These are phyloP conservation scores for Rhodotorula sp. DNA, from an alignment of 1,284 basidiomycete species.

Conservation along the genomic window DNA sequence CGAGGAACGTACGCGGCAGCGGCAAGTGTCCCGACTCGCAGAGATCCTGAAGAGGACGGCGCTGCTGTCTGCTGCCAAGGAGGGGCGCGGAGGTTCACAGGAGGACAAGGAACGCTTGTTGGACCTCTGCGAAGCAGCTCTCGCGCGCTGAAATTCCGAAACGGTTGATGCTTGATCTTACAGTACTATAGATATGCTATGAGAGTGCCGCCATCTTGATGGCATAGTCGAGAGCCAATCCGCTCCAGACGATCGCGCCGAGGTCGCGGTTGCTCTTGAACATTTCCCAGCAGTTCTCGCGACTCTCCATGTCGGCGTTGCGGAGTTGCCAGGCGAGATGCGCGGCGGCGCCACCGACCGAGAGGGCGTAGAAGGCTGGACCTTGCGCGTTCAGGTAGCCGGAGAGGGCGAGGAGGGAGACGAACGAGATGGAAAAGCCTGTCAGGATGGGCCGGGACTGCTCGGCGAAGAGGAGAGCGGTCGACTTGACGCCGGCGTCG, in stretches of 20 bases:
- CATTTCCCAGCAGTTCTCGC: slow-evolving; percentile 86
- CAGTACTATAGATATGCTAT: not conserved
- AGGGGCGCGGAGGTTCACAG: not conserved
- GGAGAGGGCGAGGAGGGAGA: slow-evolving; percentile 73
- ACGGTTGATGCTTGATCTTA: not conserved
- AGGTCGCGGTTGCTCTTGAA: slow-evolving; percentile 87
- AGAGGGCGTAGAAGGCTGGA: slow-evolving; percentile 71
- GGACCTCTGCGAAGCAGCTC: slow-evolving; percentile 12
- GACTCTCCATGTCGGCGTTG: slow-evolving; percentile 64
- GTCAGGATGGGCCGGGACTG: slow-evolving; percentile 74
- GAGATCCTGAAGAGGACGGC: not conserved
- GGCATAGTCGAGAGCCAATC: slow-evolving; percentile 74
- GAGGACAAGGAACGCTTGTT: slow-evolving; percentile 4
- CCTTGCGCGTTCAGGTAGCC: slow-evolving; percentile 76
- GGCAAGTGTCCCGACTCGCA: slow-evolving; percentile 15
- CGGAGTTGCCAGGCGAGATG: slow-evolving; percentile 83
- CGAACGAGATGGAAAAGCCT: slow-evolving; percentile 69
- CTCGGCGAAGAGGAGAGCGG: slow-evolving; percentile 83
- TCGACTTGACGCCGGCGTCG: slow-evolving; percentile 85
- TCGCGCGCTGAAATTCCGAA: not conserved
- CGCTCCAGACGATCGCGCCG: slow-evolving; percentile 85
- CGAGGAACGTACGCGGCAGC: slow-evolving; percentile 7
- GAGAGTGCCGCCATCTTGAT: slow-evolving; percentile 11
- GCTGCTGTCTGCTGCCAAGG: not conserved
- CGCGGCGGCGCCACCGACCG: slow-evolving; percentile 67